Conservation (phyloP, 2,329 filamentous ascomycete species). For the Juglanconis oblonga region DNA sequence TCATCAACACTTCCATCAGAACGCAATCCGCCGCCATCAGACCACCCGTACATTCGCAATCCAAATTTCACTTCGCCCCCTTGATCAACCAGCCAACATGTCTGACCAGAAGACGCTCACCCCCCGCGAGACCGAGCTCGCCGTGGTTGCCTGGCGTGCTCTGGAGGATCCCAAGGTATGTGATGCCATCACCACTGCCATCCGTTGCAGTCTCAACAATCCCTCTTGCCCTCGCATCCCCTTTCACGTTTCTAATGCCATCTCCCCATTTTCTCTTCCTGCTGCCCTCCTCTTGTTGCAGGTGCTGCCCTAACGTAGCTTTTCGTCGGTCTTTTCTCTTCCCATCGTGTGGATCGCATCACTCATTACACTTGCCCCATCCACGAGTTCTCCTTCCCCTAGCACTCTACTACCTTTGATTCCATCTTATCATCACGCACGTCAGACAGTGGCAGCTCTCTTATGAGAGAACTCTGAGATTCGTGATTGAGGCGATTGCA, state of each 20-base stretch:
- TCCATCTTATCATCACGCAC: too few relatives aligned
- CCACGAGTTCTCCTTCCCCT: too few relatives aligned
- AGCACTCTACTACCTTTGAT: too few relatives aligned
- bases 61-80: background rate
- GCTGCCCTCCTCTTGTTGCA: too few relatives aligned
- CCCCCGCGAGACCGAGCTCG: background rate
- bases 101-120: background rate
- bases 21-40: background rate
- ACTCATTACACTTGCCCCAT: too few relatives aligned
- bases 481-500: too few relatives aligned
- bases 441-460: too few relatives aligned
- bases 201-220: background rate
- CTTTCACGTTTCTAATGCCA: background rate
- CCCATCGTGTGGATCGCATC: too few relatives aligned
- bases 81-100: background rate
- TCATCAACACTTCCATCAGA: background rate
- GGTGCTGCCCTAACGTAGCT: too few relatives aligned
- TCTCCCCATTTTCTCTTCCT: background rate
- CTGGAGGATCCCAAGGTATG: conserved; percentile 1
- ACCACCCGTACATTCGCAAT: background rate
- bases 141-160: background rate
- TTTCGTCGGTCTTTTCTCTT: too few relatives aligned
- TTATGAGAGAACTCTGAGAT: too few relatives aligned
- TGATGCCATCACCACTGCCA: background rate
- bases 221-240: background rate